Evolutionary conservation across 78 protist genomes (phyloP), one percentile per base, ranked within the genome.

Genomic region (Speleostelium caveatum): DNA sequence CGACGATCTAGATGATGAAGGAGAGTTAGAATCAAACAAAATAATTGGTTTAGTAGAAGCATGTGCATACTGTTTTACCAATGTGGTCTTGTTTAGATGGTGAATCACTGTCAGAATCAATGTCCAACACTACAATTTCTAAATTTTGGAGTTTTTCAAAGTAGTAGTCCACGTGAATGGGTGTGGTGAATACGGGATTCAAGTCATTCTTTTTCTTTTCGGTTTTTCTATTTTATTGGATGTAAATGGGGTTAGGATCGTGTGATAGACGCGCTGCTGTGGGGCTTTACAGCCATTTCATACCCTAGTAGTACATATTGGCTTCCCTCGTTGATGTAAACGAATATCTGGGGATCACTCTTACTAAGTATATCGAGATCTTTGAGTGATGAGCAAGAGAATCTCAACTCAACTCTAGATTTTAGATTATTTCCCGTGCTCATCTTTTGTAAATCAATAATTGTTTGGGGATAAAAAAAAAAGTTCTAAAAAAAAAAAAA

Each of bases 131-230:
- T 0, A 35, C 35, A 22, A 92, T 12, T 24, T 10, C 32, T 53
- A 86, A 21, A 6, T 53, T 32, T 86, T 95, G 94, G 12, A 49
- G 1, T 26, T 28, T 32, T 71, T 95, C 97, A 30, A 95, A 95
- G 55, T 42, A 41, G 56, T 93, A 95, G 41, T 92, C 90, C 1
- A 87, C 21, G 10, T 0, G 26, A 6, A 95, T 45, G 5, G 73
- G 53, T 24, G 42, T 77, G 24, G 42, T 73, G 26, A 95, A 95
- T 17, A 21, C 10, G 69, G 92, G 92, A 53, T 28, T 42, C n/a
- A 66, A 33, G 30, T 62, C 53, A 60, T 92, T 75, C 3, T 85
- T 65, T 2, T 78, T 58, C 33, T 55, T 69, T 53, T 92, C 95
- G 24, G 95, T 92, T 17, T 36, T 65, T n/a, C 71, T 92, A 22